These are phyloP conservation scores for Thymus mandschuricus DNA, from an alignment of 257 asterid species.

Conservation along the genomic window DNA sequence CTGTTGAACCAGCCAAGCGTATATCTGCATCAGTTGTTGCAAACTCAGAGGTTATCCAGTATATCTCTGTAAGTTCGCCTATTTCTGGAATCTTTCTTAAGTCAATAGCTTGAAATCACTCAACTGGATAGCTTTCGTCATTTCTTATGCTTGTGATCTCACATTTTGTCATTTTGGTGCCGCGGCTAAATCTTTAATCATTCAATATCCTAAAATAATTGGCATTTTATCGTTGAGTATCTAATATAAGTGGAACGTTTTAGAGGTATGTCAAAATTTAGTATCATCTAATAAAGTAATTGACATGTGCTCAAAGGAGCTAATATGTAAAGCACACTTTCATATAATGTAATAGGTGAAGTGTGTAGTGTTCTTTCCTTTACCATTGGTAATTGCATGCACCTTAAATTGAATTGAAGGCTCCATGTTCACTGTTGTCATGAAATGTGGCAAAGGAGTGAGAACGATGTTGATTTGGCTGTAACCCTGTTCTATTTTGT, in stretches of 20 bases:
- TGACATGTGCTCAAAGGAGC: not conserved
- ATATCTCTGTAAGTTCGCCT: constrained; percentile 70
- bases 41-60: constrained; percentile 76
- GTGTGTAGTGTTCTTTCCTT: not conserved
- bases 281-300: not conserved
- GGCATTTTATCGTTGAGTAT: not conserved
- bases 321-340: not conserved
- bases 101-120: not conserved
- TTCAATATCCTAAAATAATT: not conserved
- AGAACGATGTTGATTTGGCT: not conserved
- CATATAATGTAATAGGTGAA: not conserved
- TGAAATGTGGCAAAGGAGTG: not conserved
- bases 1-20: constrained; percentile 92
- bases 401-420: not conserved
- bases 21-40: constrained; percentile 88
- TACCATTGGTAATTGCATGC: not conserved
- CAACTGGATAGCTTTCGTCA: not conserved
- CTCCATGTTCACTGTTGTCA: not conserved
- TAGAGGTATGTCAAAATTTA: no score
- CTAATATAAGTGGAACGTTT: not conserved
- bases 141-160: not conserved
- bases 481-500: not conserved
- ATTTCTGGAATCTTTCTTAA: constrained; percentile 13
- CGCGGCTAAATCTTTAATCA: not conserved
- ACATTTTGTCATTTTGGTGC: not conserved